Evolutionary conservation across 176 grass and related monocot species (phyloP).

Genomic region (Coix lacrymajobi): DNA sequence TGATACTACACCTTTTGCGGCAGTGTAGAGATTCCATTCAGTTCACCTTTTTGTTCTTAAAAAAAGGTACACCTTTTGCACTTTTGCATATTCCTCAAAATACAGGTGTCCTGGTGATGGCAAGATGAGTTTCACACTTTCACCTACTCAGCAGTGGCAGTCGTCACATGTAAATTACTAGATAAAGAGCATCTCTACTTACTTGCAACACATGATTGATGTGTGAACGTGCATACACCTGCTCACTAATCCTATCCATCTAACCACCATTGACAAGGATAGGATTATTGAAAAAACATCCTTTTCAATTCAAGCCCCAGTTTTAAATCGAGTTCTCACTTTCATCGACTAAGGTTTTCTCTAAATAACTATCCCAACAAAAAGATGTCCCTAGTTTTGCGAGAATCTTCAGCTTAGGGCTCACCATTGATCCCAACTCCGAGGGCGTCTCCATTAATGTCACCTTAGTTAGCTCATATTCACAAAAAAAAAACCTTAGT

Average conservation of each 20-base stretch:
- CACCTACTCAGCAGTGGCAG: background rate
- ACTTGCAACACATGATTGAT: background rate
- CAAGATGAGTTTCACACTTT: background rate
- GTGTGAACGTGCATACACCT: background rate
- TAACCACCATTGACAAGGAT: background rate
- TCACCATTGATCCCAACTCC: background rate
- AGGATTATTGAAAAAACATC: background rate
- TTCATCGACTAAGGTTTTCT: background rate
- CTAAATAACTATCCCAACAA: background rate
- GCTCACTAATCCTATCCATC: conserved; percentile 15
- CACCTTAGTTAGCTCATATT: no score
- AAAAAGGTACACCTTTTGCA: background rate
- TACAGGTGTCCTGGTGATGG: background rate
- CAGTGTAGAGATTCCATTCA: background rate
- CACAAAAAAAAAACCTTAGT: no score
- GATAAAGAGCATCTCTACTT: background rate
- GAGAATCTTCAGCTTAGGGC: background rate
- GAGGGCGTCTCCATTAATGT: no score
- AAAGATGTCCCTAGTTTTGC: background rate
- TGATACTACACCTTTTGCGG: background rate
- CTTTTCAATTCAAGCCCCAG: background rate
- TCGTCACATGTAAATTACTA: background rate
- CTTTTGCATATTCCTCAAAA: conserved; percentile 6
- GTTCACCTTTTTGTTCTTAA: background rate
- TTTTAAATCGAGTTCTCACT: background rate